These are phyloP conservation scores for Lactarius indigo DNA, from an alignment of 768 basidiomycete species.

Conservation along the genomic window DNA sequence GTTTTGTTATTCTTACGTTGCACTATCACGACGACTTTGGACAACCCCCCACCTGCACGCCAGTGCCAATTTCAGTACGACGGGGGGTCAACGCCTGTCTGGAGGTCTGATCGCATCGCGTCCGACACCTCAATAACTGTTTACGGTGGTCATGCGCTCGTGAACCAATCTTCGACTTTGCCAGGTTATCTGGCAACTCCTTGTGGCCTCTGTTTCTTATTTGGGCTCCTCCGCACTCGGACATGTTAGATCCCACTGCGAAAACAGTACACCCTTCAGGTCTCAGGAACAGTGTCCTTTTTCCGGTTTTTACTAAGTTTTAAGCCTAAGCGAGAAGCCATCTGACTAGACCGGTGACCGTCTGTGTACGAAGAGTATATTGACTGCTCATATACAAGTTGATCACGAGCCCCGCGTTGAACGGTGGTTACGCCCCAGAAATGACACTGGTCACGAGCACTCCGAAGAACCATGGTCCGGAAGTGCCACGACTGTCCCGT, in stretches of 20 bases:
- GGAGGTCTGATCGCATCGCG: neutral
- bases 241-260: neutral
- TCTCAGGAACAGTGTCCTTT: neutral
- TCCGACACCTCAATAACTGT: neutral
- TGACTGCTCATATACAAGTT: neutral
- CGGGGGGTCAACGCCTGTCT: neutral
- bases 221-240: neutral
- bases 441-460: neutral
- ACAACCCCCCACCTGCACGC: neutral
- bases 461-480: neutral
- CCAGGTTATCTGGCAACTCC: neutral
- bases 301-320: neutral
- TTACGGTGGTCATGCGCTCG: neutral
- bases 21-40: constrained; percentile 16
- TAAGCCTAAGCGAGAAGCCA: neutral
- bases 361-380: neutral
- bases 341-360: neutral
- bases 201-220: neutral
- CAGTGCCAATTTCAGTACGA: neutral
- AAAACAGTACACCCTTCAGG: neutral
- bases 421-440: neutral
- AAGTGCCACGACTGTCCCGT: neutral
- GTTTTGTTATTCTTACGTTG: constrained; percentile 14
- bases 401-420: neutral
- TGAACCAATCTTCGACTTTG: neutral